These are phyloP conservation scores for Skeletonema costatum DNA, from an alignment of 108 stramenopile species.

Conservation along the genomic window DNA sequence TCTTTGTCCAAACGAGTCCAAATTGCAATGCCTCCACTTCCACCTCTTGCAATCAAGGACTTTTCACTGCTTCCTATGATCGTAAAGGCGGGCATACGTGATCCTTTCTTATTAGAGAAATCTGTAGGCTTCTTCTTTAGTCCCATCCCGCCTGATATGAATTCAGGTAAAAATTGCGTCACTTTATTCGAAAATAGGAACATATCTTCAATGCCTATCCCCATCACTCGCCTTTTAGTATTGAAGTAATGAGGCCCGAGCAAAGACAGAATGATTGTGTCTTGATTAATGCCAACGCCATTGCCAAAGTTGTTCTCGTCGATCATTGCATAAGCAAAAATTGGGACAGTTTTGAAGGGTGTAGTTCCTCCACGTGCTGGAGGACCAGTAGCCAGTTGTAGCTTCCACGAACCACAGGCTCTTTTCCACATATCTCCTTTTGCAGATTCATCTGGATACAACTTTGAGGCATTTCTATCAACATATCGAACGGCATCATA, in stretches of 20 bases:
- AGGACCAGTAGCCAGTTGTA: slow-evolving; percentile 58
- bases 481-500: slow-evolving; percentile 65
- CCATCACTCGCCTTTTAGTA: slow-evolving; percentile 55
- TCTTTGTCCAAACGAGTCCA: slow-evolving; percentile 68
- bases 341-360: slow-evolving; percentile 62
- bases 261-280: slow-evolving; percentile 54
- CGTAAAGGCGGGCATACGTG: slow-evolving; percentile 61
- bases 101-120: slow-evolving; percentile 22
- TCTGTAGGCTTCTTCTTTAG: slow-evolving; percentile 51
- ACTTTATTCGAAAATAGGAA: slow-evolving; percentile 50
- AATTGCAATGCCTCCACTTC: slow-evolving; percentile 68
- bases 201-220: slow-evolving; percentile 61
- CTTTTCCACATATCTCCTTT: slow-evolving; percentile 57
- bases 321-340: slow-evolving; percentile 72
- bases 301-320: slow-evolving; percentile 67
- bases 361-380: slow-evolving; percentile 35
- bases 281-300: slow-evolving; percentile 55
- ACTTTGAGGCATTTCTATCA: slow-evolving; percentile 55
- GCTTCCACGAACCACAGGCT: slow-evolving; percentile 66
- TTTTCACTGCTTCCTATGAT: slow-evolving; percentile 66
- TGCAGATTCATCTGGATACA: slow-evolving; percentile 49
- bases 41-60: slow-evolving; percentile 68
- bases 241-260: slow-evolving; percentile 59
- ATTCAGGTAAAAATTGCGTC: slow-evolving; percentile 49
- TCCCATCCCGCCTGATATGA: slow-evolving; percentile 51